A percentile compares a stretch with the other conserved stretches of the same genome.
phyloP scores from a whole-genome alignment of 2,329 filamentous ascomycete species.

The Calonectria leucothoes region DNA sequence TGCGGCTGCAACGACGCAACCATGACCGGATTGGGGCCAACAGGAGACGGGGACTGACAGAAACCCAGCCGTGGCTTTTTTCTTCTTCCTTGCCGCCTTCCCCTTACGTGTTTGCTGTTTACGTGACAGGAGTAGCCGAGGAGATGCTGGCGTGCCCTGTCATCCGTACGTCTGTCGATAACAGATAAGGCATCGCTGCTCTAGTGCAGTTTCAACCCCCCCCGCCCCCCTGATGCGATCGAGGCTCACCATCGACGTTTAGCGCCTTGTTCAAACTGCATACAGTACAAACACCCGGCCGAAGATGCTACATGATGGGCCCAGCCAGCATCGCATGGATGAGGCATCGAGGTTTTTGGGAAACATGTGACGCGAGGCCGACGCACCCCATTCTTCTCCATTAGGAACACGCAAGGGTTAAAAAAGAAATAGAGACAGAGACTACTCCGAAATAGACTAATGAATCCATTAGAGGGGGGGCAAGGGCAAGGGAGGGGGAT shows the following conservation, averaged over 20 bases:
- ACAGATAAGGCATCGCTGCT: neutral
- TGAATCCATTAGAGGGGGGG: neutral
- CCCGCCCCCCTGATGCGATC: neutral
- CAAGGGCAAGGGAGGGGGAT: neutral
- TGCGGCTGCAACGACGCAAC: constrained; percentile 8
- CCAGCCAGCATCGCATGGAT: neutral
- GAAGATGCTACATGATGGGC: neutral
- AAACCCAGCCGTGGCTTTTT: neutral
- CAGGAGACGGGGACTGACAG: neutral
- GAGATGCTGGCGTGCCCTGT: neutral
- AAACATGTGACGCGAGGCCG: constrained; percentile 34
- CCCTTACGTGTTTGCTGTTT: neutral
- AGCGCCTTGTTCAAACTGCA: neutral
- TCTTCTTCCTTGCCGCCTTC: neutral
- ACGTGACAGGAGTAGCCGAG: neutral
- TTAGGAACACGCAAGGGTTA: neutral
- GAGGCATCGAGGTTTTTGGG: constrained; percentile 1
- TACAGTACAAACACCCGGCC: neutral
- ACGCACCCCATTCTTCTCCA: constrained; percentile 27
- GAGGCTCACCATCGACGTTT: neutral
- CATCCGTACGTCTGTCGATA: neutral
- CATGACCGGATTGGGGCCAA: neutral
- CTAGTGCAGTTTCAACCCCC: neutral
- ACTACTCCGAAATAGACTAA: neutral
- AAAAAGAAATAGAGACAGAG: neutral